A percentile compares a stretch with the other conserved stretches of the same genome.
phyloP scores from a whole-genome alignment of 306 rosid genomes.

The Ormosia emarginata region DNA sequence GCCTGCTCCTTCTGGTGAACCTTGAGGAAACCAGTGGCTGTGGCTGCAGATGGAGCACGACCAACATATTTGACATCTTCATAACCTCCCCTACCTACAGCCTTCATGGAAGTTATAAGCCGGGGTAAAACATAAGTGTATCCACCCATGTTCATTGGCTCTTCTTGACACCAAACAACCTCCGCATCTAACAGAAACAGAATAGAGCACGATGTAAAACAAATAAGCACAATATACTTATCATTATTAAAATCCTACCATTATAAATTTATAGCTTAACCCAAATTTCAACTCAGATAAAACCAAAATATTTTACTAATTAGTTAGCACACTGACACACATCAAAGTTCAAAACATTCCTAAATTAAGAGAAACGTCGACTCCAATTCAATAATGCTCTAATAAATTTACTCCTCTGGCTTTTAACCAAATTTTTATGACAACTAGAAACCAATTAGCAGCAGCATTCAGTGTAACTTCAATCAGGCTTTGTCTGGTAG shows the following conservation, averaged over 20 bases:
- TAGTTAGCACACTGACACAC: neutral
- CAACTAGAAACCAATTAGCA: neutral
- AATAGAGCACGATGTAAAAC: neutral
- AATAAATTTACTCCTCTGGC: neutral
- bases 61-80: constrained; percentile 76
- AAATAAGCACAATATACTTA: neutral
- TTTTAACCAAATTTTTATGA: neutral
- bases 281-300: neutral
- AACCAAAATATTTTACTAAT: neutral
- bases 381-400: neutral
- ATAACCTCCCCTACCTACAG: constrained; percentile 61
- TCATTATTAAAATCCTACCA: neutral
- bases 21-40: constrained; percentile 83
- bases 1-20: constrained; percentile 81
- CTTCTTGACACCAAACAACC: constrained; percentile 96
- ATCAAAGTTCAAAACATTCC: neutral
- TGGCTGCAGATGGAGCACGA: constrained; percentile 90
- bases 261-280: neutral
- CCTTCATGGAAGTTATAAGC: constrained; percentile 73
- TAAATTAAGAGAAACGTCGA: neutral
- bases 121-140: constrained; percentile 63
- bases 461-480: neutral
- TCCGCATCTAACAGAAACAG: constrained; percentile 70
- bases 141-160: constrained; percentile 97
- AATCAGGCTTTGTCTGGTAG: neutral